These are phyloP conservation scores for Tricladium varicosporioides DNA, from an alignment of 2,329 filamentous ascomycete genomes.

Conservation along the genomic window DNA sequence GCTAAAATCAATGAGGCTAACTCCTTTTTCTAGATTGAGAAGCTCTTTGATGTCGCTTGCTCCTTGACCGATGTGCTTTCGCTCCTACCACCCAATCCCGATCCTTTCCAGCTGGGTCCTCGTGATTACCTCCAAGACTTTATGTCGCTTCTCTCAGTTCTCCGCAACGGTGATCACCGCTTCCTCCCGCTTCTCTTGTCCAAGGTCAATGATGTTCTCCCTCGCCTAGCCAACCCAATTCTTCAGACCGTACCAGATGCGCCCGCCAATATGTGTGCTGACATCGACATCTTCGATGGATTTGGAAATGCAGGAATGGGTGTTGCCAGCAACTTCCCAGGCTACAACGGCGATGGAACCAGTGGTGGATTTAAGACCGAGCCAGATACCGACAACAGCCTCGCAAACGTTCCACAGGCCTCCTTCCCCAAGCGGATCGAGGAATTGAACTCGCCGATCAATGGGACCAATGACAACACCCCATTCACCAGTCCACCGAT, in stretches of 20 bases:
- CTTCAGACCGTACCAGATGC: slow-evolving; percentile 58
- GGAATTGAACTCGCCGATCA: slow-evolving; percentile 26
- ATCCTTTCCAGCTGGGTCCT: slow-evolving; percentile 64
- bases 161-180: slow-evolving; percentile 73
- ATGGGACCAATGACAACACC: slow-evolving; percentile 19
- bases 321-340: slow-evolving; percentile 28
- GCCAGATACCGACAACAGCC: slow-evolving; percentile 23
- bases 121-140: slow-evolving; percentile 72
- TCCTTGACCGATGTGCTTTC: slow-evolving; percentile 72
- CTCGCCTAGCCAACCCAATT: slow-evolving; percentile 58
- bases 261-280: slow-evolving; percentile 33
- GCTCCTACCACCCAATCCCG: slow-evolving; percentile 56
- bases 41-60: slow-evolving; percentile 74
- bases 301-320: slow-evolving; percentile 62
- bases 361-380: slow-evolving; percentile 33
- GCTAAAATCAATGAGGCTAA: slow-evolving; percentile 7
- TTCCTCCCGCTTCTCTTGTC: slow-evolving; percentile 74
- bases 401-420: slow-evolving; percentile 18
- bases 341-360: slow-evolving; percentile 27
- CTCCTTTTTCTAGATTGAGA: slow-evolving; percentile 62
- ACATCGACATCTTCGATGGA: slow-evolving; percentile 63
- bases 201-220: slow-evolving; percentile 72
- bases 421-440: slow-evolving; percentile 29
- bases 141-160: slow-evolving; percentile 62
- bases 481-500: slow-evolving; percentile 26